phyloP scores from a whole-genome alignment of 805 yeast species.

The Metschnikowia colocasiae region DNA sequence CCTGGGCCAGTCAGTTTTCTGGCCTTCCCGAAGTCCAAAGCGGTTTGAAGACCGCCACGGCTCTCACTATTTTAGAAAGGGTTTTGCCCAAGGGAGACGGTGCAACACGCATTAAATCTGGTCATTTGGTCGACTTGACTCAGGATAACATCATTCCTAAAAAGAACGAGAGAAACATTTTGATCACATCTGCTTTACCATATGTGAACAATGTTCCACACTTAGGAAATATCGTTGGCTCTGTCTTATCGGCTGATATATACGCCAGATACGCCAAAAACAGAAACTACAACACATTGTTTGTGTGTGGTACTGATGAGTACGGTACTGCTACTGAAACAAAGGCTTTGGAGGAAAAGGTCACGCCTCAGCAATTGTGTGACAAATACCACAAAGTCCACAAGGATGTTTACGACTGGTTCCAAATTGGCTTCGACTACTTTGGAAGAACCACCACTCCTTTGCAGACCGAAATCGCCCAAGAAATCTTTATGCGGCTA shows the following conservation, averaged over 20 bases:
- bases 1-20: slow-evolving; percentile 45
- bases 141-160: slow-evolving; percentile 50
- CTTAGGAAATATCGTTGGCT: slow-evolving; percentile 94
- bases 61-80: slow-evolving; percentile 43
- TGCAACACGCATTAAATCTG: slow-evolving; percentile 28
- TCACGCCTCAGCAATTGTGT: slow-evolving; percentile 85
- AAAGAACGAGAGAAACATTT: slow-evolving; percentile 68
- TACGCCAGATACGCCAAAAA: slow-evolving; percentile 86
- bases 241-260: slow-evolving; percentile 91
- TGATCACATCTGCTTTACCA: slow-evolving; percentile 95
- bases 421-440: slow-evolving; percentile 88
- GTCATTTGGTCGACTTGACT: slow-evolving; percentile 30
- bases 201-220: slow-evolving; percentile 98
- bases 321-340: slow-evolving; percentile 99
- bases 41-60: slow-evolving; percentile 46
- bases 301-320: slow-evolving; percentile 96
- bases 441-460: slow-evolving; percentile 96
- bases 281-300: slow-evolving; percentile 83
- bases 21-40: slow-evolving; percentile 36
- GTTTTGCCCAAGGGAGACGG: slow-evolving; percentile 40
- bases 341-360: slow-evolving; percentile 90
- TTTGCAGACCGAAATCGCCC: slow-evolving; percentile 91
- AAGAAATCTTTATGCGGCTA: slow-evolving; percentile 79
- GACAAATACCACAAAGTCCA: slow-evolving; percentile 87
- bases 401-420: slow-evolving; percentile 92